These are phyloP conservation scores for Mycena citricolor DNA, from an alignment of 1,284 basidiomycete species.

Conservation along the genomic window DNA sequence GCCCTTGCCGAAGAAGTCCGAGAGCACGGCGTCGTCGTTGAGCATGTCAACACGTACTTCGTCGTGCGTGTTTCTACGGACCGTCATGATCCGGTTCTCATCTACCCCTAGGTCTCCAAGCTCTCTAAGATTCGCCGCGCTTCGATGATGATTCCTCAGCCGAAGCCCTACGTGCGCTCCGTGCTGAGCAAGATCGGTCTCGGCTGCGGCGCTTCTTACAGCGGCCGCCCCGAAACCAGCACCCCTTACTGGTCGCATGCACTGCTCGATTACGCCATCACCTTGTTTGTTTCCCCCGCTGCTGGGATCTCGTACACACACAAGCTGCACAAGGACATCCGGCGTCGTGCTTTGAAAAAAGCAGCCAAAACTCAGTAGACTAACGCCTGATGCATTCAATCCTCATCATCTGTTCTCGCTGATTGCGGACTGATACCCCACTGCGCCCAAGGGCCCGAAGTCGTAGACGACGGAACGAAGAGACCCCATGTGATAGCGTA, in stretches of 20 bases:
- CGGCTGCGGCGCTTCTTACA: constrained; percentile 77
- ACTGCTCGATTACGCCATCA: constrained; percentile 74
- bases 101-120: constrained; percentile 69
- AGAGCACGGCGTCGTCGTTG: constrained; percentile 73
- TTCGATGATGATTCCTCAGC: constrained; percentile 73
- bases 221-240: constrained; percentile 70
- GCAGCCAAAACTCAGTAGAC: constrained; percentile 2
- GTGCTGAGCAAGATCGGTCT: constrained; percentile 78
- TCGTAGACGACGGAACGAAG: constrained; percentile 3
- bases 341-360: constrained; percentile 76
- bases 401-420: not conserved
- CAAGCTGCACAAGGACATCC: constrained; percentile 72
- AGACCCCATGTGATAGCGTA: constrained; percentile 84
- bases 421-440: no score
- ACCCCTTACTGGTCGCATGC: constrained; percentile 95
- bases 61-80: constrained; percentile 79
- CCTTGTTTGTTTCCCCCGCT: constrained; percentile 55
- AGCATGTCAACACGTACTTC: constrained; percentile 93
- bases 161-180: constrained; percentile 75
- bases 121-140: constrained; percentile 90
- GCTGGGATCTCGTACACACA: constrained; percentile 64
- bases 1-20: constrained; percentile 87
- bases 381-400: not conserved
- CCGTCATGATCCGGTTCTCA: constrained; percentile 4
- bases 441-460: not conserved